Base-by-base conservation (phyloP, 2,329 filamentous ascomycete genomes). In the Xylariaceae sp. region DNA sequence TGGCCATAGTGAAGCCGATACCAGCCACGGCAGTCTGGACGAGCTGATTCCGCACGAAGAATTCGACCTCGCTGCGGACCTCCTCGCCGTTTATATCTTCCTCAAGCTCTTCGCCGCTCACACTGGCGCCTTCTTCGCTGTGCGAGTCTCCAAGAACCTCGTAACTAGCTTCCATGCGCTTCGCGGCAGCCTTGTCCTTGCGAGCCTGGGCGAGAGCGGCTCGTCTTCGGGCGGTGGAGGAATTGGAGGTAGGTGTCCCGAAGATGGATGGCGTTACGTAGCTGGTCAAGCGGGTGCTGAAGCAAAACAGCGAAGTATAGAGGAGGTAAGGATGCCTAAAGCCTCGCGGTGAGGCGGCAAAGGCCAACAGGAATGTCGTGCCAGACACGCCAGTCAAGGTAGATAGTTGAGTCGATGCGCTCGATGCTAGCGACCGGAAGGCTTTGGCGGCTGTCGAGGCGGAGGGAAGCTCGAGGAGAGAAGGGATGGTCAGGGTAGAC, bases 271-370 rank as follows among this genome's bases (percentile, higher is more conserved):
- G 71, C 13, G 74, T 64, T 31, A 79, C 55, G 18, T 65, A 61
- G 42, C 75, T 72, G 32, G 70, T 72, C 34, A 78, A 69, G 17
- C 75, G 74, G 34, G 86, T 79, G 30, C 86, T 68, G 30, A 75
- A 71, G 33, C 82, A 78, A 43, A 89, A 75, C 19, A 89, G 66
- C 3, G 83, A 81, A 12, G 88, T 89, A 81, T 93, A 96, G 44
- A 96, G 66, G 19, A 96, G 81, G 62, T 95, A 97, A 0, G 91
- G 91, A 62, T 97, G 91, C 60, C 85, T 82, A 53, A 79, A 75
- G 42, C 81, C 77, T 19, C 79, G 75, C 0, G 89, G 86, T 2
- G 89, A 91, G 51, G 94, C 71, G 34, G 76, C 64, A 65, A 85
- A 96, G 48, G 89, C 87, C 51, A 91, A 76, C 53, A 88, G 69